These are phyloP conservation scores for Sarocladium kiliense DNA, from an alignment of 2,329 filamentous ascomycete species.

Conservation along the genomic window DNA sequence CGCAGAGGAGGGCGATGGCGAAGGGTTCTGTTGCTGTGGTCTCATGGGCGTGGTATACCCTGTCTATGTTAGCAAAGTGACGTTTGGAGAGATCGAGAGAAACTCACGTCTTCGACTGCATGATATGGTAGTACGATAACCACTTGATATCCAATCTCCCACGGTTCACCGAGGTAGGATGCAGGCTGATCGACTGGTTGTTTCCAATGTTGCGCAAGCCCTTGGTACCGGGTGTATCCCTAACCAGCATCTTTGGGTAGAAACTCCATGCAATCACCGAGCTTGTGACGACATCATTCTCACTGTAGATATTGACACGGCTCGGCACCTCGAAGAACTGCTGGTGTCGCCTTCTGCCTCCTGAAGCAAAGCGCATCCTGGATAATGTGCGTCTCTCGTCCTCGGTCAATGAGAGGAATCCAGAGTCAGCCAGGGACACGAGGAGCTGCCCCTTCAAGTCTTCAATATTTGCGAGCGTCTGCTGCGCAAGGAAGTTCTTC, in stretches of 20 bases:
- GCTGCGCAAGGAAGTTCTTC: conserved; percentile 89
- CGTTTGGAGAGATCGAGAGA: background rate
- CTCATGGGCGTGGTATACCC: conserved; percentile 84
- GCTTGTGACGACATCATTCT: conserved; percentile 72
- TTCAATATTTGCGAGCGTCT: conserved; percentile 86
- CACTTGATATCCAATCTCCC: conserved; percentile 63
- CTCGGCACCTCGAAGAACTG: conserved; percentile 79
- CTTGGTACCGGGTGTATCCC: conserved; percentile 64
- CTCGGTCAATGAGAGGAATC: conserved; percentile 69
- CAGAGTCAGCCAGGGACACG: conserved; percentile 77
- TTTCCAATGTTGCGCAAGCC: conserved; percentile 89
- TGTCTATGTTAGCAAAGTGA: conserved; percentile 25
- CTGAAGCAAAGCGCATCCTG: conserved; percentile 56
- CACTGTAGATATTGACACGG: conserved; percentile 68
- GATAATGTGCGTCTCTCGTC: conserved; percentile 67
- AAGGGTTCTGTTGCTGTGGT: conserved; percentile 78
- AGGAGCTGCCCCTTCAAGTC: conserved; percentile 91
- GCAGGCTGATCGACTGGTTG: conserved; percentile 83
- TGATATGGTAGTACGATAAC: conserved; percentile 94
- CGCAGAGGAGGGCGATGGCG: conserved; percentile 77
- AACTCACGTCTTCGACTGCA: conserved; percentile 78
- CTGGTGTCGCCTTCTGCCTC: conserved; percentile 49
- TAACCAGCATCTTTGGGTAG: conserved; percentile 85
- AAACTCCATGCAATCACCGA: conserved; percentile 91
- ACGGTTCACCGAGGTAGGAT: conserved; percentile 87